Evolutionary conservation across 2,329 filamentous ascomycete species (phyloP).

Genomic region (Fusarium musae): DNA sequence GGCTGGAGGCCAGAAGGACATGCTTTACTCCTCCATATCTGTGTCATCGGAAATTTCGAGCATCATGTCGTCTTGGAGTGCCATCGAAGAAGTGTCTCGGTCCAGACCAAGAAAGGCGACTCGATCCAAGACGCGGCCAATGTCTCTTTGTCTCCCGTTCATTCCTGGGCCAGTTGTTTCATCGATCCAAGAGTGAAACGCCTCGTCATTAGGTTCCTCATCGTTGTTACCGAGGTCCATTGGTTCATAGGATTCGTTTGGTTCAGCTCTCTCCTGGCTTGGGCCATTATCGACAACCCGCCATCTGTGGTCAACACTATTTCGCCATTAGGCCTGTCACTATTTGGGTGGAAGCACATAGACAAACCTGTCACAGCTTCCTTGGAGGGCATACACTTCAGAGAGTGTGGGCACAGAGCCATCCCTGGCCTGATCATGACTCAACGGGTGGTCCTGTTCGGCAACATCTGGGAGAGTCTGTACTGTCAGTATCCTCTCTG

Average conservation of each 20-base stretch:
- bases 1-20: not conserved
- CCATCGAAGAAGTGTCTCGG: no score
- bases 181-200: not conserved
- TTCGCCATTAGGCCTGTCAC: not conserved
- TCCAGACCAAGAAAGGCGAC: not conserved
- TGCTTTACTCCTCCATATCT: not conserved
- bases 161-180: not conserved
- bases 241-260: not conserved
- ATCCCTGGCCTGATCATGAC: not conserved
- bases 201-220: not conserved
- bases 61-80: not conserved
- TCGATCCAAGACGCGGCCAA: not conserved
- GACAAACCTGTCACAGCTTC: slow-evolving; percentile 1
- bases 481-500: not conserved
- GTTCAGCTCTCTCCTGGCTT: not conserved
- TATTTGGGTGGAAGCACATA: not conserved
- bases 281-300: no score
- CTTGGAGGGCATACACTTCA: not conserved
- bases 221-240: not conserved
- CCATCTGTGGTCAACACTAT: not conserved
- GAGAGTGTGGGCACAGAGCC: not conserved
- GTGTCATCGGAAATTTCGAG: not conserved
- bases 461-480: not conserved
- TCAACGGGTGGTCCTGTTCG: not conserved
- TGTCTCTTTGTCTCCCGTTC: not conserved